Conservation (phyloP, 805 yeast species). For the Metschnikowia reukaufii region DNA sequence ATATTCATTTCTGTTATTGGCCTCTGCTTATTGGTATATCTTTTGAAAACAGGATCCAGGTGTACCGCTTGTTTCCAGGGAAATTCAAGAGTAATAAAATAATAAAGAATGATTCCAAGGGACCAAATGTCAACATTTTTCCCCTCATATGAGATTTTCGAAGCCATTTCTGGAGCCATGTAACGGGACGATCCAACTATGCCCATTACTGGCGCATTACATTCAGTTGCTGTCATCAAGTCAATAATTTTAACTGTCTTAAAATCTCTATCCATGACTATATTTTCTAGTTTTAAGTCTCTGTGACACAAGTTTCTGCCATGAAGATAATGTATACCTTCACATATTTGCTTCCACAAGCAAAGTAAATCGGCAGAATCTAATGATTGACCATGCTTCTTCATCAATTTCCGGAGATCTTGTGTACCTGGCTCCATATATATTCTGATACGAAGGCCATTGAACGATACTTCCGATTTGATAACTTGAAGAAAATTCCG, state of each 20-base stretch:
- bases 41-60: conserved; percentile 26
- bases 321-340: conserved; percentile 43
- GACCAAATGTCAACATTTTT: conserved; percentile 50
- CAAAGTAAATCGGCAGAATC: conserved; percentile 23
- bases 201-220: conserved; percentile 33
- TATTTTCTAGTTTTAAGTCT: conserved; percentile 50
- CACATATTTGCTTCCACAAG: conserved; percentile 43
- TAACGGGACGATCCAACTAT: conserved; percentile 48
- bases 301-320: conserved; percentile 42
- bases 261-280: conserved; percentile 30
- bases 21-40: conserved; percentile 1
- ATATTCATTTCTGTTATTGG: background rate
- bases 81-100: conserved; percentile 28
- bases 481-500: conserved; percentile 35
- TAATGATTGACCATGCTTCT: background rate
- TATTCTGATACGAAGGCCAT: conserved; percentile 25
- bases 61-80: conserved; percentile 51
- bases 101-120: conserved; percentile 44
- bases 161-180: conserved; percentile 49
- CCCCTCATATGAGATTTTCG: conserved; percentile 40
- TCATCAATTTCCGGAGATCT: conserved; percentile 20
- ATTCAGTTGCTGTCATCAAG: conserved; percentile 31
- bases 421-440: conserved; percentile 35
- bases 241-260: conserved; percentile 47
- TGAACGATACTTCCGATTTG: conserved; percentile 28